These are phyloP conservation scores for Penicillium paradoxum DNA, from an alignment of 495 filamentous ascomycete species.

Conservation along the genomic window DNA sequence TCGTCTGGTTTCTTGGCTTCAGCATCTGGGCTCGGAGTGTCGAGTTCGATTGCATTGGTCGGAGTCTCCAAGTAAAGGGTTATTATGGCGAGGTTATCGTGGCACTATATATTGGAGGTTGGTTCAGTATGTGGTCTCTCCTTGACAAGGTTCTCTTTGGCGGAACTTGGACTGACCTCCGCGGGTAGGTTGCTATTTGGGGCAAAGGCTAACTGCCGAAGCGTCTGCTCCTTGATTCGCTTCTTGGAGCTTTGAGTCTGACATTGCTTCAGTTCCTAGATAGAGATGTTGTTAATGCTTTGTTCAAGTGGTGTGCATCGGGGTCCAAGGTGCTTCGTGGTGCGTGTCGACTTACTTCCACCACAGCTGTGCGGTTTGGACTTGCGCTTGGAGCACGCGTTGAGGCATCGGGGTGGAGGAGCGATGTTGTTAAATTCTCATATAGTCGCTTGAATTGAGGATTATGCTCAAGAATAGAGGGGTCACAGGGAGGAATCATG, in stretches of 20 bases:
- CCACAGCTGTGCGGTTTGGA: constrained; percentile 48
- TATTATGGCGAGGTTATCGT: constrained; percentile 35
- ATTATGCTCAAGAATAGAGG: constrained; percentile 55
- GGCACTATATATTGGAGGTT: constrained; percentile 18
- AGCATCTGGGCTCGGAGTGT: constrained; percentile 11
- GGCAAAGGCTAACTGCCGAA: constrained; percentile 33
- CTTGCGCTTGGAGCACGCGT: constrained; percentile 50
- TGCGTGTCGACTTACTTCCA: constrained; percentile 40
- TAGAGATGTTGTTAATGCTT: neutral
- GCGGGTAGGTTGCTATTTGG: constrained; percentile 30
- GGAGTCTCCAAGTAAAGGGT: constrained; percentile 38
- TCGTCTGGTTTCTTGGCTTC: constrained; percentile 14
- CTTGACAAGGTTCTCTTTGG: neutral
- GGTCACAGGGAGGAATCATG: constrained; percentile 65
- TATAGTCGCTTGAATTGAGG: constrained; percentile 62
- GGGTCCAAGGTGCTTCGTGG: neutral
- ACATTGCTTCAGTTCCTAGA: constrained; percentile 37
- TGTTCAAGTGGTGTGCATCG: neutral
- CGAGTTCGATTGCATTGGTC: constrained; percentile 18
- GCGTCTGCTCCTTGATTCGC: constrained; percentile 32
- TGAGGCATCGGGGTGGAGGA: constrained; percentile 59
- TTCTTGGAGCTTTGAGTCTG: constrained; percentile 33
- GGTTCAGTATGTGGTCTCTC: neutral
- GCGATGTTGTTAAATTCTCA: constrained; percentile 50
- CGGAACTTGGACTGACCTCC: constrained; percentile 22